Percentiles rank a stretch among this genome's conserved stretches.
These are phyloP conservation scores for Diddensiella transvaalensis DNA, from an alignment of 805 yeast genomes.

Conservation along the genomic window DNA sequence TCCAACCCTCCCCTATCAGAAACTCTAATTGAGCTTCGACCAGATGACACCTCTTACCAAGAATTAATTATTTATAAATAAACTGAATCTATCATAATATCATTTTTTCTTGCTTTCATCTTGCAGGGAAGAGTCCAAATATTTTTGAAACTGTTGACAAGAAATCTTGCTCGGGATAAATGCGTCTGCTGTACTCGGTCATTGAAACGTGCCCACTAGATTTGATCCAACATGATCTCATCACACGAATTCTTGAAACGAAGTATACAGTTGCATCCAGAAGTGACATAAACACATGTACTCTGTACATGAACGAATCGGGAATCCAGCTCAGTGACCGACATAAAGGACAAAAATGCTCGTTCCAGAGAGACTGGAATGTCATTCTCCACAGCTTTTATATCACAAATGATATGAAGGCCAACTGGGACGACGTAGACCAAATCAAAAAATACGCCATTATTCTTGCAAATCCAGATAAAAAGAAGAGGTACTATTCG, in stretches of 20 bases:
- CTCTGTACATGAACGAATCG: background rate
- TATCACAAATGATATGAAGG: background rate
- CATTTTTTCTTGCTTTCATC: too few species aligned
- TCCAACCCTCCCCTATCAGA: too few species aligned
- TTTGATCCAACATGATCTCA: slow-evolving; percentile 14
- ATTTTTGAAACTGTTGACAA: too few species aligned
- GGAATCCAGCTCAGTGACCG: background rate
- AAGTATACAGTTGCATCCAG: background rate
- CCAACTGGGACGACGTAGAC: background rate
- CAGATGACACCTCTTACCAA: too few species aligned
- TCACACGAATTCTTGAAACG: slow-evolving; percentile 2
- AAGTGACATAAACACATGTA: background rate
- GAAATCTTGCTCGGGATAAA: too few species aligned
- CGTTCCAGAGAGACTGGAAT: slow-evolving; percentile 4
- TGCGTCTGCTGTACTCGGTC: background rate
- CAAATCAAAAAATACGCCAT: slow-evolving; percentile 6
- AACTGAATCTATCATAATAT: too few species aligned
- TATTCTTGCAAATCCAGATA: background rate
- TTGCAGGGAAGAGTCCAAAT: too few species aligned
- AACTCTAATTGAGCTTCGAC: too few species aligned
- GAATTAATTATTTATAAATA: too few species aligned
- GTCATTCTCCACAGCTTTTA: slow-evolving; percentile 7
- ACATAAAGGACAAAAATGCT: slow-evolving; percentile 1
- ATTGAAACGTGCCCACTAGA: slow-evolving; percentile 8
- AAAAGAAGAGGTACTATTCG: slow-evolving; percentile 1